These are phyloP conservation scores for Monilinia aucupariae DNA, from an alignment of 2,329 filamentous ascomycete genomes.

Conservation along the genomic window DNA sequence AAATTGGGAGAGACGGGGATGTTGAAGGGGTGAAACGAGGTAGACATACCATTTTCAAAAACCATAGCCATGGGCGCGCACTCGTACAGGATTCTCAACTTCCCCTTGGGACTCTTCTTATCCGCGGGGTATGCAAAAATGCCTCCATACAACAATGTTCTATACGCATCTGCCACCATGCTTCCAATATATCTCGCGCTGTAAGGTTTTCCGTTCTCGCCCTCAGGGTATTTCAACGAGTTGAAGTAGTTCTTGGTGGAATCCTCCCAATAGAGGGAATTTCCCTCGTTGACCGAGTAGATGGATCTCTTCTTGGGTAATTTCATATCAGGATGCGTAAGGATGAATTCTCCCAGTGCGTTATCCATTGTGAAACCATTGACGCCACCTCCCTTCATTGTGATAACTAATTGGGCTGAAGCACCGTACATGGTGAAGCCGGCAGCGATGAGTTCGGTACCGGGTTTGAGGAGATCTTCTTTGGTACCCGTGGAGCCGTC, in stretches of 20 bases:
- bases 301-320: constrained; percentile 77
- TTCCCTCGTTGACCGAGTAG: constrained; percentile 98
- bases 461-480: constrained; percentile 83
- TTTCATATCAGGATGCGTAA: constrained; percentile 91
- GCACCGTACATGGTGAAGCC: constrained; percentile 99
- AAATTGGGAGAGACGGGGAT: not conserved
- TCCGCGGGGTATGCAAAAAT: constrained; percentile 97
- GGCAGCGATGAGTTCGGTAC: constrained; percentile 83
- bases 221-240: constrained; percentile 73
- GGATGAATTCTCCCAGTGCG: constrained; percentile 95
- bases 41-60: constrained; percentile 83
- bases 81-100: constrained; percentile 94
- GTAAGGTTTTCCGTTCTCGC: constrained; percentile 75
- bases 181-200: constrained; percentile 91
- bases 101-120: constrained; percentile 97
- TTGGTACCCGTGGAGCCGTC: constrained; percentile 68
- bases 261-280: constrained; percentile 93
- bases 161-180: constrained; percentile 98
- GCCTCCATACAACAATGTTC: constrained; percentile 89
- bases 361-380: constrained; percentile 98
- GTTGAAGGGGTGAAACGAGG: not conserved
- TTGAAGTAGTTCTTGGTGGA: constrained; percentile 83
- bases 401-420: constrained; percentile 91
- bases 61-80: constrained; percentile 99
- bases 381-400: constrained; percentile 86